phyloP scores from a whole-genome alignment of 2,329 filamentous ascomycete genomes.

The Shiraia sp. region DNA sequence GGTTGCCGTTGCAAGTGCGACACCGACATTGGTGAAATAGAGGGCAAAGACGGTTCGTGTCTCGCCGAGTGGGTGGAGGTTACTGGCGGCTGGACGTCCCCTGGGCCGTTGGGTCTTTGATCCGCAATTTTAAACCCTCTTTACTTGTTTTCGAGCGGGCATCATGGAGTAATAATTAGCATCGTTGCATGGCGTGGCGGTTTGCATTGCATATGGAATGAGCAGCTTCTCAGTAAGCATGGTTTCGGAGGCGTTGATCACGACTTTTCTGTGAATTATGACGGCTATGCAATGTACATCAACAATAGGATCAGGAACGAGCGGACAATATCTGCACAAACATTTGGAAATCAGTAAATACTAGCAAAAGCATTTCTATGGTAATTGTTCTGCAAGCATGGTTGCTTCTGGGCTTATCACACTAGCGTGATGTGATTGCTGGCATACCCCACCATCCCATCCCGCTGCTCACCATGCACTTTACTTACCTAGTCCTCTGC shows the following conservation, averaged over 20 bases:
- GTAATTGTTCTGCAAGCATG: too few relatives aligned
- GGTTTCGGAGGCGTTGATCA: not conserved
- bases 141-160: constrained; percentile 23
- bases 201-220: constrained; percentile 22
- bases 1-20: constrained; percentile 96
- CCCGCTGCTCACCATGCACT: too few relatives aligned
- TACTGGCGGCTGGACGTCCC: constrained; percentile 84
- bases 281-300: too few relatives aligned
- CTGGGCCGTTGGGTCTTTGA: constrained; percentile 29
- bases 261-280: too few relatives aligned
- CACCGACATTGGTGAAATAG: constrained; percentile 95
- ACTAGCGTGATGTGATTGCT: too few relatives aligned
- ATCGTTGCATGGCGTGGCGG: constrained; percentile 27
- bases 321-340: too few relatives aligned
- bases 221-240: constrained; percentile 3
- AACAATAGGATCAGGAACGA: too few relatives aligned
- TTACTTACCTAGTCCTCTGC: too few relatives aligned
- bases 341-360: too few relatives aligned
- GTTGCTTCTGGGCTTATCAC: too few relatives aligned
- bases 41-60: constrained; percentile 96
- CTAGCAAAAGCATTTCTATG: too few relatives aligned
- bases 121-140: constrained; percentile 6
- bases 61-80: constrained; percentile 96
- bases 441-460: too few relatives aligned
- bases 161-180: constrained; percentile 23